Conservation (phyloP, 306 rosid genomes). For the Castanea mollissima region DNA sequence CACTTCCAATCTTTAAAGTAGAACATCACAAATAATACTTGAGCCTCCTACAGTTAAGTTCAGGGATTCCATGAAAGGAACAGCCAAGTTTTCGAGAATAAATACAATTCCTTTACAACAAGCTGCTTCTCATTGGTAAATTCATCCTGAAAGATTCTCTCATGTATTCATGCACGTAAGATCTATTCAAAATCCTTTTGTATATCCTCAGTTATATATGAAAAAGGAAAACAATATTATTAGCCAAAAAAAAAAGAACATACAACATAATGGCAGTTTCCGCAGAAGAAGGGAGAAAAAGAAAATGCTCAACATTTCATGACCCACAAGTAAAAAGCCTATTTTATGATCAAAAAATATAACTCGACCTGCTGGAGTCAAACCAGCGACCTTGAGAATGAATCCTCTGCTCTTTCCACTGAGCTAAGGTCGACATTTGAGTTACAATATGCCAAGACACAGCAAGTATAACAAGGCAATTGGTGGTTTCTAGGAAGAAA, state of each 20-base stretch:
- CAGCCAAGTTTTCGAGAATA: not conserved
- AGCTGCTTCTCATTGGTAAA: not conserved
- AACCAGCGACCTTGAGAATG: slow-evolving; percentile 5
- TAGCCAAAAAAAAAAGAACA: too few relatives aligned
- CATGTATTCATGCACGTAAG: not conserved
- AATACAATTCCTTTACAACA: not conserved
- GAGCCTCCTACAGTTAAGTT: not conserved
- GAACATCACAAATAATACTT: not conserved
- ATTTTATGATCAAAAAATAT: not conserved
- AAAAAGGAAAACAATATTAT: too few relatives aligned
- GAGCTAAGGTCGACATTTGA: slow-evolving; percentile 4
- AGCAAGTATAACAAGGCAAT: not conserved
- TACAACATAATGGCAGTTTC: not conserved
- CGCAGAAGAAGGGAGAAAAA: not conserved
- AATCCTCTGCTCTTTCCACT: slow-evolving; percentile 12
- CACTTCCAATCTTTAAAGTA: not conserved
- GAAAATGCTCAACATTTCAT: not conserved
- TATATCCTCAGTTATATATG: too few relatives aligned
- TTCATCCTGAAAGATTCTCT: not conserved
- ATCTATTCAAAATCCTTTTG: too few relatives aligned
- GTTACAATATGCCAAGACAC: not conserved
- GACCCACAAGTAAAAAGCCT: not conserved
- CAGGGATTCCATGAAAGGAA: not conserved
- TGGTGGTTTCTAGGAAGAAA: not conserved
- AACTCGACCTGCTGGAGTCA: not conserved